phyloP scores from a whole-genome alignment of 345 rosid genomes.

The Populus alba region DNA sequence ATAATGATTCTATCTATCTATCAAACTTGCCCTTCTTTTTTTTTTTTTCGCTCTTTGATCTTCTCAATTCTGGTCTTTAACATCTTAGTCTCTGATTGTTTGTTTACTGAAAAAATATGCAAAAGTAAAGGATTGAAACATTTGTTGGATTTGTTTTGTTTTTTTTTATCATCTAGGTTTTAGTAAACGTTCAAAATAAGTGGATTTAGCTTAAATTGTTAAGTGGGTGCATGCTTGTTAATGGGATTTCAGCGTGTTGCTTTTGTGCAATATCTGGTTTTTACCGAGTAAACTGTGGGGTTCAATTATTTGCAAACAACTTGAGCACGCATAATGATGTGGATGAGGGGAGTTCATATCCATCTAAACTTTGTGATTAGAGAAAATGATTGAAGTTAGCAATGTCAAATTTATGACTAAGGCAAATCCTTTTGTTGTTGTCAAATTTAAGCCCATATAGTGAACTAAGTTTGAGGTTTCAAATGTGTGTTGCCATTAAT shows the following conservation, averaged over 20 bases:
- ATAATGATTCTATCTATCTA: not conserved
- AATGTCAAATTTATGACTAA: not conserved
- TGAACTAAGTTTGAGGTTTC: not conserved
- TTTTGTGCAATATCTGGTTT: no score
- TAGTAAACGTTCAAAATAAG: not conserved
- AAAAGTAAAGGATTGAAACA: not conserved
- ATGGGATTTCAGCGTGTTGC: not conserved
- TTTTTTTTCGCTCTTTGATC: constrained; percentile 1
- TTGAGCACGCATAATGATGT: not conserved
- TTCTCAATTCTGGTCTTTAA: not conserved
- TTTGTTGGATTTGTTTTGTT: not conserved
- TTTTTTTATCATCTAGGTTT: not conserved
- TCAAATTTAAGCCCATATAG: not conserved
- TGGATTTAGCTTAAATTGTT: not conserved
- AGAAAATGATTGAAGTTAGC: not conserved
- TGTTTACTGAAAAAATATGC: constrained; percentile 12
- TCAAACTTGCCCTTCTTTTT: constrained; percentile 1
- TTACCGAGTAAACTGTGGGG: not conserved
- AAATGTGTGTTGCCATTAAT: no score
- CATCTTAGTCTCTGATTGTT: not conserved
- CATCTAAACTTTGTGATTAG: not conserved
- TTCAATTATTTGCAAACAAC: not conserved
- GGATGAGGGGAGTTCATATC: not conserved
- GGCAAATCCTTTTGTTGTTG: not conserved
- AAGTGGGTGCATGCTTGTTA: not conserved